Base-by-base conservation (phyloP, 1,139 yeast genomes). In the Candida sanyaensis region DNA sequence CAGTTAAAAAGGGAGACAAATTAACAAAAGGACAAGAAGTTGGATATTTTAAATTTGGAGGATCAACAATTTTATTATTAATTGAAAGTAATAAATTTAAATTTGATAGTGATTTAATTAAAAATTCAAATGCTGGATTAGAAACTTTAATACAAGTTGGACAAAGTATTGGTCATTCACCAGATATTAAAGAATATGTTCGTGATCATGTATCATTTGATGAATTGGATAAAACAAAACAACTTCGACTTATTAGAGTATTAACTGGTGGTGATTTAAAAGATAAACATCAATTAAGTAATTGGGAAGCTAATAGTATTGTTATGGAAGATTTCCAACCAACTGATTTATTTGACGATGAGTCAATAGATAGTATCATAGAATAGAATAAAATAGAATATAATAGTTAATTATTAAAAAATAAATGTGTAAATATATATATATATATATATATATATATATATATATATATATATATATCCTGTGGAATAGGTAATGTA, bases 41-140 rank as follows among this genome's bases (percentile, higher is more conserved):
- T 38, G 99, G 99, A 0, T 92, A 89, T 61, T 93, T 93, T 74
- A 89, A 91, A 62, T 93, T 92, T 70, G 99, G 99, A 12, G 99
- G 98, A 0, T 88, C 96, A 0, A 93, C 99, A 0, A 77, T 90
- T 12, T 71, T 93, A 6, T 64, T 88, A 1, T 63, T 93, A 9
- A 65, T 75, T 53, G 72, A 73, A 42, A 63, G 62, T 44, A 54
- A 56, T 17, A 55, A 58, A 29, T 70, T 75, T 47, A 60, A 59
- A 37, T 87, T 92, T 63, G 99, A 93, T 65, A 68, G 82, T 1
- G 98, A 93, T 63, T 64, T 93, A 36, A 61, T 79, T 4, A 69
- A 77, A 34, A 93, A 92, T 63, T 88, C 97, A 0, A 68, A 65
- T 27, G 77, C 81, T 21, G 78, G 85, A 17, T 76, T 89, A 26